Conservation (phyloP, 345 rosid species). For the Eucalyptus victrix region DNA sequence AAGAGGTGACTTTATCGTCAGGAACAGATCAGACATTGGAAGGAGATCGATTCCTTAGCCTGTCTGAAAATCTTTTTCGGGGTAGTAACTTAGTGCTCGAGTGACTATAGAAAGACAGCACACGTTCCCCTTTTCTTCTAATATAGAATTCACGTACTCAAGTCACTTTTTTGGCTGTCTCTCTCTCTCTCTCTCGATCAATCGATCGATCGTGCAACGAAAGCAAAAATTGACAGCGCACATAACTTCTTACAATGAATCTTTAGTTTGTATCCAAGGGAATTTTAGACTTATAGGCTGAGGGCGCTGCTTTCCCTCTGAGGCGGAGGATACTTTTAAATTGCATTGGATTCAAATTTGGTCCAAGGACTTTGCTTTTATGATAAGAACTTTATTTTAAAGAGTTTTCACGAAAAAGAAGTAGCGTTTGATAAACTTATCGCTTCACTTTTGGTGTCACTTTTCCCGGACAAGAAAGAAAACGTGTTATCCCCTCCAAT, state of each 20-base stretch:
- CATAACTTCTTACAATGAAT: background rate
- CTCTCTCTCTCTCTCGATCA: background rate
- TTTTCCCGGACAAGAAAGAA: background rate
- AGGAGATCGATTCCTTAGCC: background rate
- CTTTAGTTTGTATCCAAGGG: background rate
- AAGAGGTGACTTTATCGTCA: background rate
- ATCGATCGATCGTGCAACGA: background rate
- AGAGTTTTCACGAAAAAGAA: background rate
- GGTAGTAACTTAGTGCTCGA: background rate
- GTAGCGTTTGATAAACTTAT: background rate
- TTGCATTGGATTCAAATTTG: background rate
- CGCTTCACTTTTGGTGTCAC: background rate
- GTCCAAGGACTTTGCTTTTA: background rate
- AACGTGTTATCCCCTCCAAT: background rate
- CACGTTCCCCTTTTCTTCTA: background rate
- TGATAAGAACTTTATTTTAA: background rate
- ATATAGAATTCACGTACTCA: background rate
- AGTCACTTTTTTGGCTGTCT: background rate
- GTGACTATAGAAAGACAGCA: background rate
- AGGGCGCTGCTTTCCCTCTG: too few relatives aligned
- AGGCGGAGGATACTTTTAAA: background rate
- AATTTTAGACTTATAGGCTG: background rate
- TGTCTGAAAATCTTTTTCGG: background rate
- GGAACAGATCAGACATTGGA: background rate
- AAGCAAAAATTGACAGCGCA: background rate